Base-by-base conservation (phyloP, 2,329 filamentous ascomycete species). In the Colletotrichum lindemuthianum region DNA sequence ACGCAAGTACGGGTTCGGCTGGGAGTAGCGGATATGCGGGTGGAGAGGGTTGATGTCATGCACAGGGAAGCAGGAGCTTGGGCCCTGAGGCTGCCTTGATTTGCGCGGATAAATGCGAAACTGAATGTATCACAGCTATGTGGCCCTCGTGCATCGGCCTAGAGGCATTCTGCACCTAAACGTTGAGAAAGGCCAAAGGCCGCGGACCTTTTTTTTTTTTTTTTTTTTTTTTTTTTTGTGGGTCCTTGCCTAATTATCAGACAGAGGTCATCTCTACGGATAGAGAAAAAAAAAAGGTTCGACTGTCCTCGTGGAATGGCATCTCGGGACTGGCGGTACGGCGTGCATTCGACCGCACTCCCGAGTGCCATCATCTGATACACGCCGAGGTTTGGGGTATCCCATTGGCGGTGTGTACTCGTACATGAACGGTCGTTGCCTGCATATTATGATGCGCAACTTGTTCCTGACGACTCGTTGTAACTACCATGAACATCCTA, bases 71-170 rank as follows among this genome's bases (percentile, higher is more conserved):
- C 16, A 32, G 59, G 52, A 63, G 63, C 63, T 65, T 65, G 63
- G 63, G 52, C 63, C 63, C 39, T 44, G 45, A 44, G 63, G 52
- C 63, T 34, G 63, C 63, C 63, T 65, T 65, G 63, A 65, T 65
- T 65, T 65, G 63, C 24, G 63, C 63, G 58, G 63, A 63, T 65
- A 65, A 52, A 63, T 65, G 52, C 63, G 63, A 65, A 63, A 65
- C 63, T 63, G 45, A 16, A 34, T 49, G 47, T 36, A 63, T 63
- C 57, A 57, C 50, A 55, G 40, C 6, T 40, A 36, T 11, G 2
- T 65, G 63, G 36, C 36, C 63, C 52, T 51, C 63, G 63, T 59
- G 2, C 51, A 39, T 32, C 58, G 58, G 63, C 51, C 45, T 47
- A 50, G 58, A 47, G 50, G 51, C 15, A 45, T 24, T 24, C 24